Conservation (phyloP, 2,329 filamentous ascomycete species). For the Fusarium praegraminearum region DNA sequence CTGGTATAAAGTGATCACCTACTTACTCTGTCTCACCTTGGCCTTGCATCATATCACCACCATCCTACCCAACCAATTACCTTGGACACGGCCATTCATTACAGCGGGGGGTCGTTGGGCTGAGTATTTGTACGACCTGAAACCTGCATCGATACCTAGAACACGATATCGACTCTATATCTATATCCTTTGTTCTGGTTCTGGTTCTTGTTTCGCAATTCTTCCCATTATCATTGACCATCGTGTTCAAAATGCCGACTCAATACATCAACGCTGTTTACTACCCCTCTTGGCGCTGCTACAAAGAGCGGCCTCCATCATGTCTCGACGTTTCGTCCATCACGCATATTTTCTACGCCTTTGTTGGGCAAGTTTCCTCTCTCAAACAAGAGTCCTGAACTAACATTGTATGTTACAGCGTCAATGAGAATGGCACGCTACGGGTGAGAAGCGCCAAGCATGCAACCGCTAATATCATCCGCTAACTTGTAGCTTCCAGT, state of each 20-base stretch:
- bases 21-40: neutral
- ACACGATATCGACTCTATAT: neutral
- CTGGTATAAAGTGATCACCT: neutral
- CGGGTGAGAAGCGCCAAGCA: slow-evolving; percentile 54
- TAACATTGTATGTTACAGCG: slow-evolving; percentile 44
- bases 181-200: neutral
- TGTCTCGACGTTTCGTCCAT: slow-evolving; percentile 66
- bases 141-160: slow-evolving; percentile 18
- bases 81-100: neutral
- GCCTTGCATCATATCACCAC: neutral
- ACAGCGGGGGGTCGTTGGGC: slow-evolving; percentile 1
- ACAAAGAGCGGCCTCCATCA: slow-evolving; percentile 70
- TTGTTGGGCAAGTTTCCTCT: slow-evolving; percentile 60
- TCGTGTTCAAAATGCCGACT: slow-evolving; percentile 20
- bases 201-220: neutral
- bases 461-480: neutral
- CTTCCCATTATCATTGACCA: neutral
- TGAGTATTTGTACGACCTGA: slow-evolving; percentile 16
- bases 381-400: neutral
- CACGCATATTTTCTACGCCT: slow-evolving; percentile 75
- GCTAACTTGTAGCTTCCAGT: slow-evolving; percentile 38
- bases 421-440: slow-evolving; percentile 51
- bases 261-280: slow-evolving; percentile 61
- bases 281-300: slow-evolving; percentile 75
- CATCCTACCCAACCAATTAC: neutral